Conservation (phyloP, 495 filamentous ascomycete genomes). For the Penicillium maclennaniae region DNA sequence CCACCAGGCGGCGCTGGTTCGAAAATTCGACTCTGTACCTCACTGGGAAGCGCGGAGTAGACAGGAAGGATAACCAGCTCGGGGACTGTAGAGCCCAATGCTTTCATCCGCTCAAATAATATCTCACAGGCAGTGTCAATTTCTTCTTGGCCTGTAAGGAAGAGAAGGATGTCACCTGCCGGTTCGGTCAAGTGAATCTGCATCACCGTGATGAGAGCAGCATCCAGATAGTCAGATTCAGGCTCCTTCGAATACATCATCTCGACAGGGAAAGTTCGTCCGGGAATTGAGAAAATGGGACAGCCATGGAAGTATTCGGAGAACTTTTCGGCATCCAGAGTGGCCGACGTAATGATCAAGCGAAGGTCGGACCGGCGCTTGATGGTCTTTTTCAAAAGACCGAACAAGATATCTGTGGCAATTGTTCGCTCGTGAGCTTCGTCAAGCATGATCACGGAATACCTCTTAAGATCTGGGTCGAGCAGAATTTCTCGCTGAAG, state of each 20-base stretch:
- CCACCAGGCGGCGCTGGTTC: slow-evolving; percentile 85
- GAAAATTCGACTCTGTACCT: slow-evolving; percentile 93
- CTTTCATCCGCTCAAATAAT: slow-evolving; percentile 93
- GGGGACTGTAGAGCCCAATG: slow-evolving; percentile 81
- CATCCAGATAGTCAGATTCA: slow-evolving; percentile 92
- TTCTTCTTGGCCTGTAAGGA: slow-evolving; percentile 96
- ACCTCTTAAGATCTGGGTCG: slow-evolving; percentile 80
- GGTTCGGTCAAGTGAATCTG: slow-evolving; percentile 94
- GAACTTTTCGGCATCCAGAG: slow-evolving; percentile 96
- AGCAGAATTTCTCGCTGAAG: slow-evolving; percentile 90
- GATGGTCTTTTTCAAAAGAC: slow-evolving; percentile 88
- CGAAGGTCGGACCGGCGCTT: slow-evolving; percentile 83
- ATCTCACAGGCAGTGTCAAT: slow-evolving; percentile 94
- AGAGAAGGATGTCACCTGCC: slow-evolving; percentile 87
- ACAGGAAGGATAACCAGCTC: slow-evolving; percentile 92
- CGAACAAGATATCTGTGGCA: slow-evolving; percentile 92
- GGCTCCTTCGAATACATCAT: slow-evolving; percentile 92
- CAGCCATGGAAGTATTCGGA: slow-evolving; percentile 90
- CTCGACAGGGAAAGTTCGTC: slow-evolving; percentile 91
- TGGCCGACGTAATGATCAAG: slow-evolving; percentile 93
- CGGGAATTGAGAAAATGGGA: slow-evolving; percentile 94
- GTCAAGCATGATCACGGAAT: slow-evolving; percentile 96
- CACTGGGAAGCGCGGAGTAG: slow-evolving; percentile 85
- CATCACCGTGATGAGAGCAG: slow-evolving; percentile 95
- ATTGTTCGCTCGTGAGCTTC: slow-evolving; percentile 98